A percentile compares a stretch with the other conserved stretches of the same genome.
Evolutionary conservation across 176 grass and related monocot genomes (phyloP).

Genomic region (Oryza meridionalis): DNA sequence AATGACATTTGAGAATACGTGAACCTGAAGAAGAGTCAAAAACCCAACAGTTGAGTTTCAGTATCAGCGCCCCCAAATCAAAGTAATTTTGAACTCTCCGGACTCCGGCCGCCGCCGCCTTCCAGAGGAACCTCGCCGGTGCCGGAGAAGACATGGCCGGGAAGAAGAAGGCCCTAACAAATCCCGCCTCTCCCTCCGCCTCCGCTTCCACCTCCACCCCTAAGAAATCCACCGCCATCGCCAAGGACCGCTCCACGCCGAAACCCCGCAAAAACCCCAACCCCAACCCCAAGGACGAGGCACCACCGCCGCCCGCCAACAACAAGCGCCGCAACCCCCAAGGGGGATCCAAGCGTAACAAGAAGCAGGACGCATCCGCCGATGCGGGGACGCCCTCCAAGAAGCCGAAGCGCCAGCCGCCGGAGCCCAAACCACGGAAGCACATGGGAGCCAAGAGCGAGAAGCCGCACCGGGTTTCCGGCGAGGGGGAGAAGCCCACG

Average conservation of each 20-base stretch:
- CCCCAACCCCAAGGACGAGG: background rate
- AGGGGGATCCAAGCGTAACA: background rate
- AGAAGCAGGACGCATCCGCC: slow-evolving; percentile 14
- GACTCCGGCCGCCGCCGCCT: background rate
- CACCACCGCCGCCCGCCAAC: slow-evolving; percentile 15
- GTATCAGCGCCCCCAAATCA: background rate
- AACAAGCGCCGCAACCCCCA: background rate
- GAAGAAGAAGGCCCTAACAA: slow-evolving; percentile 27
- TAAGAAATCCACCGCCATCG: background rate
- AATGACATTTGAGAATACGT: too few species aligned
- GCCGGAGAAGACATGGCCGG: slow-evolving; percentile 35
- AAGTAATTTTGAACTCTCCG: slow-evolving; percentile 27
- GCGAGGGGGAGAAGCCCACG: background rate
- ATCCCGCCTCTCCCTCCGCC: background rate
- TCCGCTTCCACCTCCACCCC: background rate
- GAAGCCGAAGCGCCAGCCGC: slow-evolving; percentile 3
- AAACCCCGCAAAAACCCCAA: slow-evolving; percentile 20
- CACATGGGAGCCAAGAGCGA: background rate
- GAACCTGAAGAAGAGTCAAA: too few species aligned
- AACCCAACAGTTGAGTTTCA: too few species aligned
- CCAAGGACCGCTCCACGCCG: background rate
- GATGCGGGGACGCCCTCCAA: background rate
- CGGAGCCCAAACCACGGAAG: background rate
- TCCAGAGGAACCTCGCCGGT: background rate
- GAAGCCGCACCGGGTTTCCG: background rate